Evolutionary conservation across 2,329 filamentous ascomycete genomes (phyloP).

Genomic region (Apiospora saccharicola): DNA sequence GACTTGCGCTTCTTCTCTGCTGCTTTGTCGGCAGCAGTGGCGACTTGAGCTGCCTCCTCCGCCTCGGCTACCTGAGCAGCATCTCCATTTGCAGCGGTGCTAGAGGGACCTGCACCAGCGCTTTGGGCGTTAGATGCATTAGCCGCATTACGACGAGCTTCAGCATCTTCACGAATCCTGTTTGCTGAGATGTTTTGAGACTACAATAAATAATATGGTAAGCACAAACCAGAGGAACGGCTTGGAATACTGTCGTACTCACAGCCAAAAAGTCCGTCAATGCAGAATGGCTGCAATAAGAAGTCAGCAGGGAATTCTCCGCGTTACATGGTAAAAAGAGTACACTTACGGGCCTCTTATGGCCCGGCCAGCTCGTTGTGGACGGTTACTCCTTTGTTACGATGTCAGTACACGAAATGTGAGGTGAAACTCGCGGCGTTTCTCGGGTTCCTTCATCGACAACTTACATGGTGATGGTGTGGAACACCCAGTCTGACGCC

Average conservation of each 20-base stretch:
- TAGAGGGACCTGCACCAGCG: not conserved
- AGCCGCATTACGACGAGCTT: slow-evolving; percentile 33
- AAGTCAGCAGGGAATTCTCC: not conserved
- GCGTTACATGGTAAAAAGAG: not conserved
- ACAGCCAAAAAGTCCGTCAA: slow-evolving; percentile 41
- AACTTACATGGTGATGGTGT: slow-evolving; percentile 25
- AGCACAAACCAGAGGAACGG: not conserved
- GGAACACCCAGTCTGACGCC: not conserved
- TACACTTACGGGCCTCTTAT: slow-evolving; percentile 39
- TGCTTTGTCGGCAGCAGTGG: slow-evolving; percentile 28
- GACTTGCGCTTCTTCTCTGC: slow-evolving; percentile 59
- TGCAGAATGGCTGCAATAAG: slow-evolving; percentile 35
- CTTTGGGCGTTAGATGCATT: slow-evolving; percentile 24
- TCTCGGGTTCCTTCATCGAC: not conserved
- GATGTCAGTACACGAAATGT: slow-evolving; percentile 25
- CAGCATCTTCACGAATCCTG: slow-evolving; percentile 34
- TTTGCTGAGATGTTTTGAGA: slow-evolving; percentile 41
- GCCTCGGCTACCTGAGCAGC: slow-evolving; percentile 26
- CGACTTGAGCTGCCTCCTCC: slow-evolving; percentile 26
- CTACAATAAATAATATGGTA: slow-evolving; percentile 4
- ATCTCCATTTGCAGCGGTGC: slow-evolving; percentile 7
- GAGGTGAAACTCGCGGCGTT: not conserved
- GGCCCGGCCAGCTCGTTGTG: slow-evolving; percentile 27
- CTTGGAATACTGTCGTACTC: slow-evolving; percentile 12
- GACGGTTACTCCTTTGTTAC: slow-evolving; percentile 31